phyloP scores from a whole-genome alignment of 2,329 filamentous ascomycete genomes.

The Neofusicoccum kwambonambiense region DNA sequence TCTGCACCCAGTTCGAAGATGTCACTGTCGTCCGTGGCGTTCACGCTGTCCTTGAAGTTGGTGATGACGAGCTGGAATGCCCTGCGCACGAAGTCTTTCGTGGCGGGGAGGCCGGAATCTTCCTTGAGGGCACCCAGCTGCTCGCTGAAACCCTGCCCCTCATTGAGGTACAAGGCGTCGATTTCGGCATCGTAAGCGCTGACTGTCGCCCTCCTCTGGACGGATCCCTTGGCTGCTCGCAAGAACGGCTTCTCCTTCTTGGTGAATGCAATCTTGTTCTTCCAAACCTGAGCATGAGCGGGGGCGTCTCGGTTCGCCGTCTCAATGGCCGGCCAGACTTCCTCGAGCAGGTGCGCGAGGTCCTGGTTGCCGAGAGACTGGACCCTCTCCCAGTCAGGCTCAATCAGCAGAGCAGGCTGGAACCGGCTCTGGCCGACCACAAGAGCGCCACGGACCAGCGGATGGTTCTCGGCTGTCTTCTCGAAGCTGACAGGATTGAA shows the following conservation, averaged over 20 bases:
- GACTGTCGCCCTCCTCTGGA: slow-evolving; percentile 43
- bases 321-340: slow-evolving; percentile 47
- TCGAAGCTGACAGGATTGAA: slow-evolving; percentile 26
- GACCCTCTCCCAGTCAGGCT: slow-evolving; percentile 22
- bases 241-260: slow-evolving; percentile 44
- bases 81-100: slow-evolving; percentile 21
- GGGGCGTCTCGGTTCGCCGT: slow-evolving; percentile 43
- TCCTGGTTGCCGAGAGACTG: slow-evolving; percentile 14
- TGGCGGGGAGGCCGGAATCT: slow-evolving; percentile 10
- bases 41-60: background rate
- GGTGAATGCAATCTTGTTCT: slow-evolving; percentile 44
- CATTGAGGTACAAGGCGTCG: slow-evolving; percentile 42
- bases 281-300: slow-evolving; percentile 44
- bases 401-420: slow-evolving; percentile 32
- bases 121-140: slow-evolving; percentile 8
- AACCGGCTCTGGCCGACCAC: slow-evolving; percentile 32
- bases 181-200: slow-evolving; percentile 47
- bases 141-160: slow-evolving; percentile 12
- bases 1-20: slow-evolving; percentile 35
- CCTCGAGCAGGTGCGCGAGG: slow-evolving; percentile 36
- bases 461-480: slow-evolving; percentile 26
- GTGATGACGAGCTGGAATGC: slow-evolving; percentile 20
- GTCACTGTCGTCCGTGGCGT: slow-evolving; percentile 28
- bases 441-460: slow-evolving; percentile 30
- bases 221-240: slow-evolving; percentile 47